Conservation (phyloP, 495 filamentous ascomycete genomes). For the Paragyromitra xinjiangensis region DNA sequence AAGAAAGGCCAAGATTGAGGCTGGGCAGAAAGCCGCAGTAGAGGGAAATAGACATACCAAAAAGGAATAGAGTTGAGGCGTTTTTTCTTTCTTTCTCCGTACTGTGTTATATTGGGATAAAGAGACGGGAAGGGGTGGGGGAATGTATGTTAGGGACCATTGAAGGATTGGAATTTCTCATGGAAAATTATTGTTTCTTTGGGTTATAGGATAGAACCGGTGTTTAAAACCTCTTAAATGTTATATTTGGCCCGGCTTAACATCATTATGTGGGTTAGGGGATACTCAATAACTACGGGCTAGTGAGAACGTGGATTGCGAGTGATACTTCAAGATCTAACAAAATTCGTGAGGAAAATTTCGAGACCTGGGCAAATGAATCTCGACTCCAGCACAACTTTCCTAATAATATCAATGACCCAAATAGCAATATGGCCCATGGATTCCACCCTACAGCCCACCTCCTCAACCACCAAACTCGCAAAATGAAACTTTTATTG, state of each 20-base stretch:
- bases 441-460: neutral
- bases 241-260: neutral
- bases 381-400: no score
- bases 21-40: conserved; percentile 59
- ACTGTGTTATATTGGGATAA: neutral
- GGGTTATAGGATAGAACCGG: conserved; percentile 14
- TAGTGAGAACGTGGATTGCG: neutral
- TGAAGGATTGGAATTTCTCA: neutral
- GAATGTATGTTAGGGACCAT: neutral
- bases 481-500: conserved; percentile 13
- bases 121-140: neutral
- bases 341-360: no score
- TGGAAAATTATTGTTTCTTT: neutral
- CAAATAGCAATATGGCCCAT: neutral
- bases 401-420: no score
- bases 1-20: conserved; percentile 70
- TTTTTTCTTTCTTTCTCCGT: conserved; percentile 1
- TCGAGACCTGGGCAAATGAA: no score
- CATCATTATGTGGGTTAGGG: neutral
- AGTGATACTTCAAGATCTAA: conserved; percentile 2
- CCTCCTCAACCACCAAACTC: neutral
- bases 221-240: neutral
- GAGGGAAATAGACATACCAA: conserved; percentile 55
- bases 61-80: conserved; percentile 27
- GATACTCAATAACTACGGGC: neutral